Evolutionary conservation across 140 eudicot genomes (phyloP), one percentile per base, ranked within the genome.

Genomic region (Ambrosia hybrid): DNA sequence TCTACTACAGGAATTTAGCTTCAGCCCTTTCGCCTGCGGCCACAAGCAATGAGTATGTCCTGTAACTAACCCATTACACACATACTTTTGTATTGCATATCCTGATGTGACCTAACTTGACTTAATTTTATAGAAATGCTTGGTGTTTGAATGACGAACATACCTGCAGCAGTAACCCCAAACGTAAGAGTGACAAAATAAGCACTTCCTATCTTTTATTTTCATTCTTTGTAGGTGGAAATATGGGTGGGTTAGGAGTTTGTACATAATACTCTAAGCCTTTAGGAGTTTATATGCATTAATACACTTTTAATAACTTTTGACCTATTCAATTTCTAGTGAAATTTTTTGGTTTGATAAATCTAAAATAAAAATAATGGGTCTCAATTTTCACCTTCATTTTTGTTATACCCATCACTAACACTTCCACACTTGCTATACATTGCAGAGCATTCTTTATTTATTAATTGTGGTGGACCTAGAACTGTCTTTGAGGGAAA

Each of bases 381-480:
- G 4, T 38, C 6, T 4, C 43, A 38, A 3, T 1, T 38, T 38
- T 3, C 43, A 38, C 43, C 43, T 38, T 4, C 43, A 38, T 38
- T 38, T 38, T 38, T 38, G 4, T 38, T 38, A 38, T 38, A 38
- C 3, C 6, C 43, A 38, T 38, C 43, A 38, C 43, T 38, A 38
- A 38, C 43, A 38, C 3, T 0, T 3, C 4, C 43, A 38, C 43
- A 38, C 41, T 5, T 33, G 30, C 37, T 37, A 12, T 12, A 64
- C 49, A 58, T 53, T 78, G 72, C 92, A 92, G 98, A 68, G 64
- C 55, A 83, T 76, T 75, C 95, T 34, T 65, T 92, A 26, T 87
- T 75, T 68, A 87, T 92, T 45, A 92, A 92, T 60, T 89, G 96
- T 64, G 98, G 96, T 73, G 98, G 98, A 76, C 0, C 51, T 51